A percentile compares a stretch with the other conserved stretches of the same genome.
These are phyloP conservation scores for Suillus paluster DNA, from an alignment of 768 basidiomycete species.

Conservation along the genomic window DNA sequence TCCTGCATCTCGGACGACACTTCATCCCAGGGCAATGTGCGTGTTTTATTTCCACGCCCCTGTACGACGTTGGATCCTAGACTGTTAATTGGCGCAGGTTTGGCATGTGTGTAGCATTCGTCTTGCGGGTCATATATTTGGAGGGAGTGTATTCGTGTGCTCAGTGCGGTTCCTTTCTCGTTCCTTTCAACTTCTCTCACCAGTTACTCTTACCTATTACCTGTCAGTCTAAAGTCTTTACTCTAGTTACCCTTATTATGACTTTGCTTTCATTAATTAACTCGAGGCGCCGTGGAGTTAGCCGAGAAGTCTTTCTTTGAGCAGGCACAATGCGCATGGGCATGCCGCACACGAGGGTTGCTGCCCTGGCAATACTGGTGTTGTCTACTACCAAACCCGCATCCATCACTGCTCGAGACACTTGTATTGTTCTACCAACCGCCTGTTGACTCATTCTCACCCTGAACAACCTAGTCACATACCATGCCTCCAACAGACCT, in stretches of 20 bases:
- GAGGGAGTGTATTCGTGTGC: background rate
- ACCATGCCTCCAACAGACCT: slow-evolving; percentile 6
- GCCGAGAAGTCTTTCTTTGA: background rate
- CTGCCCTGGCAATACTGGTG: background rate
- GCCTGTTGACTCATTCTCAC: background rate
- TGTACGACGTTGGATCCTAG: background rate
- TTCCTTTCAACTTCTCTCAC: too few relatives aligned
- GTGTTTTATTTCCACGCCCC: background rate
- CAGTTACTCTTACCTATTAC: too few relatives aligned
- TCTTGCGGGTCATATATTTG: background rate
- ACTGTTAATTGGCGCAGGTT: background rate
- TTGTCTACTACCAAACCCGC: background rate
- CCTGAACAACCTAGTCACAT: background rate
- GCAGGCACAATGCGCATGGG: background rate
- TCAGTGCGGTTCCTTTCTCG: too few relatives aligned
- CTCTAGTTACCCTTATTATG: too few relatives aligned
- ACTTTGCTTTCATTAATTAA: background rate
- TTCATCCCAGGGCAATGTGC: background rate
- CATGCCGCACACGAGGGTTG: background rate
- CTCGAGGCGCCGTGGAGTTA: background rate
- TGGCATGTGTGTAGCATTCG: background rate
- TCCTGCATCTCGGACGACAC: background rate
- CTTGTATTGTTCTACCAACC: slow-evolving; percentile 7
- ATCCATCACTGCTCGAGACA: slow-evolving; percentile 20
- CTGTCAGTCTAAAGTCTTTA: too few relatives aligned